Conservation (phyloP, 2,329 filamentous ascomycete genomes). For the Akanthomyces dipterigenus region DNA sequence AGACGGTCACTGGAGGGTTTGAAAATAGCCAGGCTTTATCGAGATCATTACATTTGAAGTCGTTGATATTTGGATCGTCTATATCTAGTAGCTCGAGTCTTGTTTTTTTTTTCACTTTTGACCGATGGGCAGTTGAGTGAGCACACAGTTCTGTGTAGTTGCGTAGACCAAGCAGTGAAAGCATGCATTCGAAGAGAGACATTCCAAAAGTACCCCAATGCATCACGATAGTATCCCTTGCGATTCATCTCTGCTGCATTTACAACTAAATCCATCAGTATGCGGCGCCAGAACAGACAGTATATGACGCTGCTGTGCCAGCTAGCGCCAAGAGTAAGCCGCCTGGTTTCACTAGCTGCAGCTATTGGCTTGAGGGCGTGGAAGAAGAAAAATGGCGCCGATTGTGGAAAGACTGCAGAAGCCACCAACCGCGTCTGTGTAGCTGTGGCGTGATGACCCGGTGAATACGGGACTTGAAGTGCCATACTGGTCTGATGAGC, state of each 20-base stretch:
- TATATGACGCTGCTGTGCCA: constrained; percentile 1
- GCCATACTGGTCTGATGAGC: background rate
- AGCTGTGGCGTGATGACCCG: background rate
- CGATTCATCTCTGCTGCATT: background rate
- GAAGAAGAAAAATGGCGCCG: background rate
- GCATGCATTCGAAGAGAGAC: background rate
- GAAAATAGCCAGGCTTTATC: background rate
- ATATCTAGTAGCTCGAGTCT: too few species aligned
- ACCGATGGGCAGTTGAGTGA: too few species aligned
- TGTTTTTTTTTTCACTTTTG: too few species aligned
- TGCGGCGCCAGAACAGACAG: background rate
- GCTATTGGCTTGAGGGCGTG: background rate
- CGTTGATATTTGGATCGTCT: too few species aligned
- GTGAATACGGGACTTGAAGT: background rate
- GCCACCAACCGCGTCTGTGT: background rate
- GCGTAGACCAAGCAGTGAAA: too few species aligned
- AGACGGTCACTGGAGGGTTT: background rate
- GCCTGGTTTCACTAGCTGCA: constrained; percentile 4
- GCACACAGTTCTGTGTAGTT: too few species aligned
- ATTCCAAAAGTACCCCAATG: background rate
- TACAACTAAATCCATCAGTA: too few species aligned
- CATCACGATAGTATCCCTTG: too few species aligned
- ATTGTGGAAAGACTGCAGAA: background rate
- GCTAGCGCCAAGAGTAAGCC: background rate
- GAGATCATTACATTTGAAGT: too few species aligned